phyloP scores from a whole-genome alignment of 371 early-diverging fungal species.

The Mortierella sp. region DNA sequence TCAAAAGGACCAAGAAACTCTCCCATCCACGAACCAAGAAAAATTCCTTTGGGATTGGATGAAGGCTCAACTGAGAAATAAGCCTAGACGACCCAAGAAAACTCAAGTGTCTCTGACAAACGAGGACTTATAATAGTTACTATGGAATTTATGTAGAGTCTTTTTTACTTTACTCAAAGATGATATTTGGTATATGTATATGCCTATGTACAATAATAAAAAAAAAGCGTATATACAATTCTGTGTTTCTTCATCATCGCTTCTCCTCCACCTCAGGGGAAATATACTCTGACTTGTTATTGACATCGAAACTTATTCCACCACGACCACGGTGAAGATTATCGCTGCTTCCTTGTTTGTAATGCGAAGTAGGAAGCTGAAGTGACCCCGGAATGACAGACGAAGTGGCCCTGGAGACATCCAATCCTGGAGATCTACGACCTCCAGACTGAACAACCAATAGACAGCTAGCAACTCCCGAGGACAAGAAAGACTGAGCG shows the following conservation, averaged over 20 bases:
- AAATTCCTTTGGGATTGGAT: too few relatives aligned
- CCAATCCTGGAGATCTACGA: neutral
- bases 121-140: too few relatives aligned
- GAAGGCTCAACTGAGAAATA: too few relatives aligned
- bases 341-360: neutral
- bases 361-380: neutral
- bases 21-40: too few relatives aligned
- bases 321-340: too few relatives aligned
- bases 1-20: too few relatives aligned
- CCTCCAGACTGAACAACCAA: slow-evolving; percentile 47
- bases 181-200: too few relatives aligned
- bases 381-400: neutral
- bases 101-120: too few relatives aligned
- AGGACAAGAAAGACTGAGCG: slow-evolving; percentile 30
- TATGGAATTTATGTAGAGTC: too few relatives aligned
- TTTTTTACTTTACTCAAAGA: too few relatives aligned
- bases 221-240: neutral
- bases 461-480: slow-evolving; percentile 28
- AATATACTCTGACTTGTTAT: neutral
- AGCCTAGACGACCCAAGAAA: too few relatives aligned
- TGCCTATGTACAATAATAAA: neutral
- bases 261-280: neutral
- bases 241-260: neutral
- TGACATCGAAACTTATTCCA: neutral
- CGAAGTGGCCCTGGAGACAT: neutral